phyloP scores from a whole-genome alignment of 2,329 filamentous ascomycete species.

The Colletotrichum liriopes region DNA sequence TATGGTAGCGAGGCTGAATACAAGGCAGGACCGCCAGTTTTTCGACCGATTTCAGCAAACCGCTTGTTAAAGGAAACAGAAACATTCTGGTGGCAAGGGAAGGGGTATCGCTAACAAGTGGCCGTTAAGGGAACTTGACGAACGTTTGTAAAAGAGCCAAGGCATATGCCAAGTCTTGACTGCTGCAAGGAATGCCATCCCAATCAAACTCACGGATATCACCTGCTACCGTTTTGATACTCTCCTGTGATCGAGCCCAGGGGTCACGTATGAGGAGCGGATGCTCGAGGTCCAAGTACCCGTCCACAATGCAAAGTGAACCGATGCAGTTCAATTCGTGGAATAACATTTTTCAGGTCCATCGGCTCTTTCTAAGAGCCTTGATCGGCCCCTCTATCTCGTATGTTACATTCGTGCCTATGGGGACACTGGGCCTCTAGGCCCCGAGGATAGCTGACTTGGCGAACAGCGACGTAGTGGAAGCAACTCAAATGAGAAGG shows the following conservation, averaged over 20 bases:
- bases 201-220: background rate
- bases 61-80: background rate
- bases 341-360: background rate
- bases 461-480: background rate
- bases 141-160: background rate
- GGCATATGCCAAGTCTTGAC: background rate
- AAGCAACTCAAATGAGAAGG: background rate
- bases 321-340: constrained; percentile 10
- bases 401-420: constrained; percentile 31
- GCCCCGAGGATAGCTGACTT: background rate
- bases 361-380: background rate
- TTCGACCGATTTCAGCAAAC: background rate
- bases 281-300: background rate
- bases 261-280: background rate
- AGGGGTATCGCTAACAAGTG: background rate
- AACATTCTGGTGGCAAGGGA: background rate
- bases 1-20: background rate
- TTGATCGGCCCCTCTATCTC: constrained; percentile 2
- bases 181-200: background rate
- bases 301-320: background rate
- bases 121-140: background rate
- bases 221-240: background rate
- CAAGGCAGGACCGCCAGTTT: background rate
- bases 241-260: background rate
- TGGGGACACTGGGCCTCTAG: background rate